Evolutionary conservation across 805 yeast genomes (phyloP), one percentile per base, ranked within the genome.

Genomic region (Candida koratica): DNA sequence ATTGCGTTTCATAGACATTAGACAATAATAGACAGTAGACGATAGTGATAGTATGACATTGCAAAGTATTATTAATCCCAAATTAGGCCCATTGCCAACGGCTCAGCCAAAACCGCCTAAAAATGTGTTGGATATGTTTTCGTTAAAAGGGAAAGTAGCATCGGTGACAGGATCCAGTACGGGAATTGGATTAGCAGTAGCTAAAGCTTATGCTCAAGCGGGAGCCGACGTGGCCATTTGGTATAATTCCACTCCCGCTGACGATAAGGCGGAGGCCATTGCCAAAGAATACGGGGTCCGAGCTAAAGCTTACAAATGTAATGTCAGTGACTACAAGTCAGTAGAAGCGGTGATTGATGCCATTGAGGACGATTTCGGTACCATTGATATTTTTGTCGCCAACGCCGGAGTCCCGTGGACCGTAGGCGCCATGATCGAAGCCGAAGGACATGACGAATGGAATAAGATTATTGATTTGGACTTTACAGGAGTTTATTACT

Each of bases 321-420:
- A 72, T 34, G 69, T 81, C 37, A 61, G 73, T 36, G 71, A 73
- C 44, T 44, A 67, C 32, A 69, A 63, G 13, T 66, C 56, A 8
- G 85, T 81, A 32, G 71, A 71, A 42, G 47, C 45, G 13, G 67
- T 75, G 11, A 64, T 81, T 34, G 55, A 52, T 25, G 69, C 68
- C 55, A 76, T 79, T 43, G 73, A 67, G 44, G 45, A 60, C 41
- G 94, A 85, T 52, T 86, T 87, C 55, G 93, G 90, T 37, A 75
- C 76, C 43, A 77, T 87, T 46, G 95, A 87, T 58, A 65, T 85
- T 17, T 81, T 84, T 51, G 93, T 87, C 31, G 94, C 94, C 49
- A 87, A 87, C 57, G 96, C 96, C 10, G 96, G 96, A 27, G 77
- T 85, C 32, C 79, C 87, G 11, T 86, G 94, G 94, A 71, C 77